These are phyloP conservation scores for Cunninghamia lanceolata DNA, from an alignment of 75 land plant genomes.

Conservation along the genomic window DNA sequence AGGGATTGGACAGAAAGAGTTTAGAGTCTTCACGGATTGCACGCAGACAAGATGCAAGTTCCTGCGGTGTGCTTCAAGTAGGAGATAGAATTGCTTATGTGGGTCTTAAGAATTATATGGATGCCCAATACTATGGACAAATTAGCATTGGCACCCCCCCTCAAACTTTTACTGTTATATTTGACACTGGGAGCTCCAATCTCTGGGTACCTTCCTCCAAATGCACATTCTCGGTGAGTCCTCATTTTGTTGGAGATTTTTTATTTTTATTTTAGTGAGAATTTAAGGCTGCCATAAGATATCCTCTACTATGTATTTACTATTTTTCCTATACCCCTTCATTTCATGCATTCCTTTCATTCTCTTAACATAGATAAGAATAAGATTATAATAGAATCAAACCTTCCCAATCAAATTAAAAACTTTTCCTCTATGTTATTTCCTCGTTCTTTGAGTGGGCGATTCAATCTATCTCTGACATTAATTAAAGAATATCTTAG, in stretches of 20 bases:
- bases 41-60: background rate
- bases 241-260: background rate
- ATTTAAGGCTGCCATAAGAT: background rate
- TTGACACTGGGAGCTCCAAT: conserved; percentile 97
- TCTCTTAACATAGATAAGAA: background rate
- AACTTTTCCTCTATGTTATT: background rate
- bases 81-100: conserved; percentile 20
- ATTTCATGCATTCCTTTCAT: background rate
- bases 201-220: conserved; percentile 94
- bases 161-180: conserved; percentile 87
- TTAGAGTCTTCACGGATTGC: conserved; percentile 30
- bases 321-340: background rate
- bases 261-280: background rate
- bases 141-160: conserved; percentile 83
- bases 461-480: too few species aligned
- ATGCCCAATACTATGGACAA: conserved; percentile 90
- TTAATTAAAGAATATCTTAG: too few species aligned
- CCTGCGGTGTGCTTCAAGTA: background rate
- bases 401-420: background rate
- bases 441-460: too few species aligned
- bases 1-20: conserved; percentile 23
- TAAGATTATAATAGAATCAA: background rate
- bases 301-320: background rate
- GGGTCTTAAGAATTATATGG: conserved; percentile 77
- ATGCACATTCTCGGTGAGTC: conserved; percentile 83